Base-by-base conservation (phyloP, 2,329 filamentous ascomycete genomes). In the Colletotrichum zoysiae region DNA sequence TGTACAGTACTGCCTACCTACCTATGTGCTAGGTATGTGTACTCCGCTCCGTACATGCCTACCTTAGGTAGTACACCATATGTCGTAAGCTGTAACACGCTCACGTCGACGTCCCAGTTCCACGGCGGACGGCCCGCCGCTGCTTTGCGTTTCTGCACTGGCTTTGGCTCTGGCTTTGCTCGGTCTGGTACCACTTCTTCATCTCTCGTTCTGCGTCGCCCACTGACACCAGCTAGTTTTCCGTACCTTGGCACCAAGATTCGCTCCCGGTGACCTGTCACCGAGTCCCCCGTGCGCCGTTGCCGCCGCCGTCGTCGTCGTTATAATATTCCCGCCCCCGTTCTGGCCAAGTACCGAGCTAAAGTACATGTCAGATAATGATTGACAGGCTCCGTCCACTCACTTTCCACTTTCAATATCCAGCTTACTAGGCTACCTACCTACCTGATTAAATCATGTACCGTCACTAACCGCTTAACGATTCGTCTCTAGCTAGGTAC, bases 341-440 rank as follows among this genome's bases (percentile, higher is more conserved):
- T 59, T 53, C 67, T 42, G 6, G 14, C 9, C 11, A 42, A 16
- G 14, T 42, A 51, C 58, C 42, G 26, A 11, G 26, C 66, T 58
- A 60, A 30, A 30, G 30, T 30, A 30, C 30, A 30, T 30, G 30
- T 48, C 65, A 63, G 57, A 50, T 62, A 35, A 55, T 67, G 62
- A 70, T 70, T 67, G 65, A 61, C 68, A 63, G 35, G 68, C 65
- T 30, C 51, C 42, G 38, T 68, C 26, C 42, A 63, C 44, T 58
- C 44, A 63, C 50, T 71, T 67, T 68, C 53, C 68, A 68, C 58
- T 46, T 63, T 26, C 58, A 58, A 51, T 53, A 59, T 59, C 51
- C 65, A 53, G 42, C 46, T 62, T 23, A 53, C 58, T 50, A 18
- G 56, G 58, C 57, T 55, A 68, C 65, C 57, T 55, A 68, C 65